Evolutionary conservation across 139 green algal species (phyloP), one percentile per base, ranked within the genome.

Genomic region (Closterium sp.): DNA sequence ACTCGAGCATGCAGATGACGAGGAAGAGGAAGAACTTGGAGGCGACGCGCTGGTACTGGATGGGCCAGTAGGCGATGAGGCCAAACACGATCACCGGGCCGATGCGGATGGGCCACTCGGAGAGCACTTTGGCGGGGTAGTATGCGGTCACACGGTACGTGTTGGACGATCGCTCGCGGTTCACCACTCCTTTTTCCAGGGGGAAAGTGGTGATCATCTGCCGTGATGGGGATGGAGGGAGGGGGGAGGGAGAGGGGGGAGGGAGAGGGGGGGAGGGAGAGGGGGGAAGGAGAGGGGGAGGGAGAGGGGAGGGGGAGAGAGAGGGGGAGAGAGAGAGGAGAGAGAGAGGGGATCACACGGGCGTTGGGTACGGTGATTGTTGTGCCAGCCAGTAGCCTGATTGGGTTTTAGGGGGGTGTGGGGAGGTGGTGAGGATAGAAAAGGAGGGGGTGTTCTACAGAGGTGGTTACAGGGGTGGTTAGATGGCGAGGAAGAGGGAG

Each of bases 21-120:
- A 94, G 88, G 86, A 97, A 97, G 30, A 94, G 90, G 91, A 97
- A 96, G 86, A 97, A 97, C 24, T 95, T 96, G 27, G 50, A 29
- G 9, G 89, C 95, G 5, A 31, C 70, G 27, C 92, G 89, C 31
- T 97, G 94, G 90, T 96, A 96, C 85, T 93, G 87, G 19, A 96
- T 89, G 89, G 96, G 94, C 31, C 91, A 95, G 92, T 97, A 97
- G 21, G 96, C 86, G 86, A 97, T 94, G 17, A 94, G 88, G 34
- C 96, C 92, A 88, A 97, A 97, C 24, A 97, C 31, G 79, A 96
- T 87, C 38, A 89, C 88, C 31, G 94, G 89, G 11, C 85, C 28
- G 9, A 97, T 86, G 87, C 91, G 88, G 19, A 96, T 21, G 4
- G 95, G 95, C 38, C 89, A 90, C 29, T 96, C 93, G 30, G 85